Conservation (phyloP, 2,329 filamentous ascomycete species). For the Sclerotinia glacialis region DNA sequence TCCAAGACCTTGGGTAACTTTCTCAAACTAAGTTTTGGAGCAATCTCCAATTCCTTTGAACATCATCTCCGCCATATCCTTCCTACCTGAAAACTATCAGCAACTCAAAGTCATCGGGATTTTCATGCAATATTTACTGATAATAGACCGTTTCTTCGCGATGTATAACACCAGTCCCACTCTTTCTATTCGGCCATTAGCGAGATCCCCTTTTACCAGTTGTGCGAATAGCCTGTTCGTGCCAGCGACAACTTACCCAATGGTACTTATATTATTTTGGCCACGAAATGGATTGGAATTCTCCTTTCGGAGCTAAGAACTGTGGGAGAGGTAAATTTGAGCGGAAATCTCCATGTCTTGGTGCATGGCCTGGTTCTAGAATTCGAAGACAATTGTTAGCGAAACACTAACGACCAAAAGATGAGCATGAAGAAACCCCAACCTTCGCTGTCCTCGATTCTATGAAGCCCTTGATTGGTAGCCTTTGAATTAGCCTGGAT, state of each 20-base stretch:
- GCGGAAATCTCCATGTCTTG: background rate
- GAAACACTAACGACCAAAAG: background rate
- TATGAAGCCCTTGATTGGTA: background rate
- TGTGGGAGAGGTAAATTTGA: too few species aligned
- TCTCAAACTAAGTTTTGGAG: background rate
- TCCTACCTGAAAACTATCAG: background rate
- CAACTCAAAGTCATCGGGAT: background rate
- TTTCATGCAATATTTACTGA: background rate
- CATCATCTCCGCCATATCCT: background rate
- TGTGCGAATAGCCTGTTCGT: background rate
- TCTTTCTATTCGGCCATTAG: conserved; percentile 3
- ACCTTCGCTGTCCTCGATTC: background rate
- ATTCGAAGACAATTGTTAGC: background rate
- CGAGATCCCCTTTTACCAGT: background rate
- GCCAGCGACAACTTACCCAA: background rate
- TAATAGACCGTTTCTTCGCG: background rate
- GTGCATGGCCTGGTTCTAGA: background rate
- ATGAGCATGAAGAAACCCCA: too few species aligned
- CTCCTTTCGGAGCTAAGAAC: background rate
- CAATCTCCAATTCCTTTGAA: background rate
- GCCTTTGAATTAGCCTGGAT: background rate
- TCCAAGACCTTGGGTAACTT: background rate
- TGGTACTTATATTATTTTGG: background rate
- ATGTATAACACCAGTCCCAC: background rate
- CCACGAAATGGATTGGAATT: background rate